Evolutionary conservation across 1,284 basidiomycete species (phyloP).

Genomic region (Cryptococcus amylolentus): DNA sequence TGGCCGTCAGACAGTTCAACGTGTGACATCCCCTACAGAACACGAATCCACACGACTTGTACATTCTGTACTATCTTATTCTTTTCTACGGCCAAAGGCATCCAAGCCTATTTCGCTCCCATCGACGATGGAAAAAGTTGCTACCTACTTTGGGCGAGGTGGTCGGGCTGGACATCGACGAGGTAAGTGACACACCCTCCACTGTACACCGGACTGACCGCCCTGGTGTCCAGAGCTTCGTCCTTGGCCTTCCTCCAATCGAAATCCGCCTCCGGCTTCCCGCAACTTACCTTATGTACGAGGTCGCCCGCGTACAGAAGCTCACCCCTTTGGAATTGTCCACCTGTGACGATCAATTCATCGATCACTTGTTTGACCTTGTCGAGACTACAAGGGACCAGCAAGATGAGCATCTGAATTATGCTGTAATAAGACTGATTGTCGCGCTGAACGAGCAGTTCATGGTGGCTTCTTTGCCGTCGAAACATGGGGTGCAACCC

Average conservation of each 20-base stretch:
- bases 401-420: conserved; percentile 88
- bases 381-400: conserved; percentile 87
- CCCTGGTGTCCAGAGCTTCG: conserved; percentile 25
- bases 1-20: not conserved
- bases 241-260: conserved; percentile 57
- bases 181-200: conserved; percentile 26
- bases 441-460: conserved; percentile 97
- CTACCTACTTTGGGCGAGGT: conserved; percentile 68
- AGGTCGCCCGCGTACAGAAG: conserved; percentile 85
- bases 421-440: conserved; percentile 87
- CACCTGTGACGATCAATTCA: conserved; percentile 76
- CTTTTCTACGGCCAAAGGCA: conserved; percentile 70
- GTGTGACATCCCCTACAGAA: conserved; percentile 52
- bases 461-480: conserved; percentile 69
- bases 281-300: conserved; percentile 74
- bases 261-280: conserved; percentile 72
- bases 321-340: conserved; percentile 65
- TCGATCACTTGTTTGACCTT: conserved; percentile 86
- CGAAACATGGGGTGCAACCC: conserved; percentile 8
- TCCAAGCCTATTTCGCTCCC: conserved; percentile 66
- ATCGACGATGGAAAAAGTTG: conserved; percentile 76
- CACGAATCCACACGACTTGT: conserved; percentile 81
- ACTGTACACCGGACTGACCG: not conserved
- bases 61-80: conserved; percentile 75
- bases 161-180: conserved; percentile 44